Base-by-base conservation (phyloP, 2,329 filamentous ascomycete genomes). In the Neurospora sp. region DNA sequence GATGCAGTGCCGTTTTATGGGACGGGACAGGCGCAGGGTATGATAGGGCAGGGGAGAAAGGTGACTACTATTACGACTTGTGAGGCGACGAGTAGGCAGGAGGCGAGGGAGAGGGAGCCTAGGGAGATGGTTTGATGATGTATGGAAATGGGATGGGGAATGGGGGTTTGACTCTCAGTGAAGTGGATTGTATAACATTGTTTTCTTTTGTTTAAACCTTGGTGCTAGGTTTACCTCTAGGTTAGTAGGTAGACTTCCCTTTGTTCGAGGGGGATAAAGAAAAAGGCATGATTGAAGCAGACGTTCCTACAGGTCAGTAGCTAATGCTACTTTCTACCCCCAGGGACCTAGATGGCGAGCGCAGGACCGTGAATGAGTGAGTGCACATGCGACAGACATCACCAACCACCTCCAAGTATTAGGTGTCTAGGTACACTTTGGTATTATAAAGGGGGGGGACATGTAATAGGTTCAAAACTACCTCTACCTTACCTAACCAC, bases 1-100 rank as follows among this genome's bases (percentile, higher is more conserved):
- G 58, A 52, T 7, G 40, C 40, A 9, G 43, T 17, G 10, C 42
- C 42, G 9, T 58, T 8, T 9, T 8, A 33, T 58, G 46, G 23
- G 6, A 3, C 11, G 13, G 46, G 23, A 2, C 46, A 28, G 15
- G 2, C 15, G 7, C 46, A 58, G 11, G 46, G 46, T 1, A 28
- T 52, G 43, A n/a, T 28, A 23, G 52, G 52, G 5, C 52, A 33
- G 33, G 52, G 23, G 52, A 72, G 70, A 23, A 72, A 67, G 67
- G 62, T 67, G 8, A 68, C 67, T 2, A 70, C 70, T 33, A 68
- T 62, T 10, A 62, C 52, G 13, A 62, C 52, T 10, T 62, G 52
- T n/a, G 13, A 17, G 52, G 52, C 52, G 52, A 62, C 52, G 52
- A 28, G 23, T n/a, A 58, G 52, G 43, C 19, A 52, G 23, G 23